Evolutionary conservation across 2,329 filamentous ascomycete species (phyloP).

Genomic region (Claviceps quebecensis): DNA sequence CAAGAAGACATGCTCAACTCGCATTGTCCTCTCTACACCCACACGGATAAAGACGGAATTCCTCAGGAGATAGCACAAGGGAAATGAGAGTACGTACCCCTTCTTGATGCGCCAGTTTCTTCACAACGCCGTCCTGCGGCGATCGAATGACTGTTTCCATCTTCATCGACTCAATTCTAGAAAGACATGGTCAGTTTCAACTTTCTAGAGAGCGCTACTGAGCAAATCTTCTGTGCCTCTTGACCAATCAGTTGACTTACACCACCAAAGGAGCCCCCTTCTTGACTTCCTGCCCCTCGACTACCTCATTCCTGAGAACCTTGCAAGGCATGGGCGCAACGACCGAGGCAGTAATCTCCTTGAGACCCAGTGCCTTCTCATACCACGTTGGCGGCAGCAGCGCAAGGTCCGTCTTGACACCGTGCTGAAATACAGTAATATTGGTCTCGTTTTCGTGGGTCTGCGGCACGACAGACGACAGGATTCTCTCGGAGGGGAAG

Average conservation of each 20-base stretch:
- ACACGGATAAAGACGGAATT: no score
- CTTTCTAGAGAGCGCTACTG: no score
- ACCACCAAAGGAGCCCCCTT: slow-evolving; percentile 83
- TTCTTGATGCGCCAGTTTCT: slow-evolving; percentile 59
- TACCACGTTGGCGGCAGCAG: slow-evolving; percentile 62
- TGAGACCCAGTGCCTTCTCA: slow-evolving; percentile 72
- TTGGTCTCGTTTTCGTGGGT: slow-evolving; percentile 39
- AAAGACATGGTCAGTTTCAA: background rate
- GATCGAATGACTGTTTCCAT: slow-evolving; percentile 78
- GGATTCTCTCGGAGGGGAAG: slow-evolving; percentile 67
- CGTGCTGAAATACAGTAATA: slow-evolving; percentile 65
- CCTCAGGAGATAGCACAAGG: no score
- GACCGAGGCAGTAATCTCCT: slow-evolving; percentile 69
- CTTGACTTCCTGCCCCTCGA: slow-evolving; percentile 65
- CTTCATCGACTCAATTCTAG: slow-evolving; percentile 73
- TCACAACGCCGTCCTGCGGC: slow-evolving; percentile 56
- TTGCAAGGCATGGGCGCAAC: slow-evolving; percentile 96
- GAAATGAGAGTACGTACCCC: slow-evolving; percentile 40
- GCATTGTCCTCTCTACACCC: background rate
- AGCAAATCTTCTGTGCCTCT: background rate
- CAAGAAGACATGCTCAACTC: no score
- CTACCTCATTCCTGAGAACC: slow-evolving; percentile 77
- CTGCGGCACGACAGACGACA: slow-evolving; percentile 60
- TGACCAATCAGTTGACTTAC: slow-evolving; percentile 26
- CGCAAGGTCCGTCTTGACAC: slow-evolving; percentile 42